phyloP scores from a whole-genome alignment of 441 rosid genomes.

The Corymbia citriodora region DNA sequence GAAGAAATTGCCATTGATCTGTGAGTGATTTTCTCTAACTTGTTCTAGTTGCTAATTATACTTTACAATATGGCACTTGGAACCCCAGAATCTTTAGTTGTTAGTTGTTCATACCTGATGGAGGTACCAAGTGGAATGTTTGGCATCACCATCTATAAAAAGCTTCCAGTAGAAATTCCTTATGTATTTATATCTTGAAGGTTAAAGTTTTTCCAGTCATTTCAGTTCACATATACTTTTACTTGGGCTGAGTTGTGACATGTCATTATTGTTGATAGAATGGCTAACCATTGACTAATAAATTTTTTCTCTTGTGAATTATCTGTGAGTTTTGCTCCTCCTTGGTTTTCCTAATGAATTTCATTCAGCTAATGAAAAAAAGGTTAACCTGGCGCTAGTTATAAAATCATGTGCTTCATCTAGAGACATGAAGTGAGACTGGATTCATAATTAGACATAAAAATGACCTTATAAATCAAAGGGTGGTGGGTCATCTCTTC shows the following conservation, averaged over 20 bases:
- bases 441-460: neutral
- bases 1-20: conserved; percentile 15
- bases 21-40: conserved; percentile 37
- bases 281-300: neutral
- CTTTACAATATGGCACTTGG: neutral
- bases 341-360: neutral
- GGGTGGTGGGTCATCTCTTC: neutral
- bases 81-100: neutral
- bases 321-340: no score
- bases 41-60: neutral
- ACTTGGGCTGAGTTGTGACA: neutral
- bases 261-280: neutral
- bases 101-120: neutral
- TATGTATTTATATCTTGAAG: no score
- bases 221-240: neutral
- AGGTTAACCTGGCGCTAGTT: neutral
- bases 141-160: no score
- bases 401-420: neutral
- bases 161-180: no score
- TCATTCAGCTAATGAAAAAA: neutral
- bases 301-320: neutral
- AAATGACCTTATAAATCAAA: neutral
- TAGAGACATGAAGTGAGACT: neutral
- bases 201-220: neutral
- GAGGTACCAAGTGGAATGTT: neutral